Evolutionary conservation across 2,329 filamentous ascomycete genomes (phyloP), one percentile per base, ranked within the genome.

Genomic region (Pseudocercospora fijiensis): DNA sequence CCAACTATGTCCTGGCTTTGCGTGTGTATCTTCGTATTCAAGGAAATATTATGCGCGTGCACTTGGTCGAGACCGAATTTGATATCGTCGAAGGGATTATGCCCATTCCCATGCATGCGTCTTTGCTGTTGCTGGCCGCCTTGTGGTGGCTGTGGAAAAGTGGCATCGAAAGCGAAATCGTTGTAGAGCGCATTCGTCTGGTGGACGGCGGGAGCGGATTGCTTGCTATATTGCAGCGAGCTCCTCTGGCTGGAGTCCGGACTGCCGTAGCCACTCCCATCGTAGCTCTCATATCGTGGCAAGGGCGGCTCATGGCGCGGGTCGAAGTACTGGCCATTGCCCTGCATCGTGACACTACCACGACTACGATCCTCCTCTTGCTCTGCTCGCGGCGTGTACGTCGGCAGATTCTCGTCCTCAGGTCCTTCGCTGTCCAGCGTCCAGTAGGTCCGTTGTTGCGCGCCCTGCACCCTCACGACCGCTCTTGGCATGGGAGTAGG

Each of bases 1-100:
- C 92, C 90, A 51, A 99, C 83, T 0, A 84, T 83, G 71, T 88
- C 86, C 22, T 69, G 67, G 37, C 67, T 64, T 27, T 66, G 68
- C 79, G 66, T 55, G 22, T 64, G 70, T 30, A 71, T 26, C 10
- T 65, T 63, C 4, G 72, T 74, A 63, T 75, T 70, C 43, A 75
- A 63, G 28, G 66, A 66, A 58, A 74, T 72, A 28, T 70, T 68
- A 58, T 72, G 71, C 58, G 67, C 71, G 16, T 65, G 65, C 0
- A 47, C 52, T 26, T 67, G 59, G 26, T 73, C 67, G 45, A 70
- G 66, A 41, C 63, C 53, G 55, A 71, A 70, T 43, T 69, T 65
- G 52, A 69, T 65, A 55, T 70, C 67, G 22, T 69, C 63, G 37
- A 70, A 68, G 56, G 66, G 60, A 53, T 62, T 56, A 28, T 62